Base-by-base conservation (phyloP, 495 filamentous ascomycete genomes). In the Tuber indicum region DNA sequence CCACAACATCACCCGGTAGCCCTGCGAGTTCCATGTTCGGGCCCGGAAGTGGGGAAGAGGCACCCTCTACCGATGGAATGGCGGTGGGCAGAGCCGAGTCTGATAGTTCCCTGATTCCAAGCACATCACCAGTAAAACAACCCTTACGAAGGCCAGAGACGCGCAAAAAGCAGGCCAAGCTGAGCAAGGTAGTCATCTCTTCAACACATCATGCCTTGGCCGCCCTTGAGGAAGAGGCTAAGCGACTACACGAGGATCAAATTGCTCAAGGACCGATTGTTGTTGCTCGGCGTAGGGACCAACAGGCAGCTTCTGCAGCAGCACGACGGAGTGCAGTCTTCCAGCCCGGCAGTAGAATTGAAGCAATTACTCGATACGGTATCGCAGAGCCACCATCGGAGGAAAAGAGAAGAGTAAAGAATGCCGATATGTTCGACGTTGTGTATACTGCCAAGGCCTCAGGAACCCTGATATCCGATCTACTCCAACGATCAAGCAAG, bases 181-280 rank as follows among this genome's bases (percentile, higher is more conserved):
- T 83, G 32, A 71, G 74, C 43, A 83, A 83, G 47, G 81, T 83
- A 26, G 81, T 83, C 69, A 82, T 83, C 43, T 83, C 81, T 12
- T 83, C 81, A 19, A 78, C 81, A 17, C 81, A 81, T 58, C 81
- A 83, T 43, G 81, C 81, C 17, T 81, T 81, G 1, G 81, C 81
- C 5, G 81, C 81, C 41, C 81, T 81, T 23, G 78, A 80, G 47
- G 81, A 81, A 76, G 81, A 83, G 70, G 78, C 75, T 23, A 82
- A 82, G 62, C 72, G 81, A 45, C 47, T 82, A 16, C 81, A 78
- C 52, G 81, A 83, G 32, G 81, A 83, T 75, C 81, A 83, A 45
- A 81, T 82, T 71, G 77, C 80, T 16, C 81, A 83, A 70, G 81
- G 81, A 43, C 77, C 82, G 73, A 83, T 83, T 46, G 81, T 83